Evolutionary conservation across 495 filamentous ascomycete species (phyloP).

Genomic region (Bombardia bombarda): DNA sequence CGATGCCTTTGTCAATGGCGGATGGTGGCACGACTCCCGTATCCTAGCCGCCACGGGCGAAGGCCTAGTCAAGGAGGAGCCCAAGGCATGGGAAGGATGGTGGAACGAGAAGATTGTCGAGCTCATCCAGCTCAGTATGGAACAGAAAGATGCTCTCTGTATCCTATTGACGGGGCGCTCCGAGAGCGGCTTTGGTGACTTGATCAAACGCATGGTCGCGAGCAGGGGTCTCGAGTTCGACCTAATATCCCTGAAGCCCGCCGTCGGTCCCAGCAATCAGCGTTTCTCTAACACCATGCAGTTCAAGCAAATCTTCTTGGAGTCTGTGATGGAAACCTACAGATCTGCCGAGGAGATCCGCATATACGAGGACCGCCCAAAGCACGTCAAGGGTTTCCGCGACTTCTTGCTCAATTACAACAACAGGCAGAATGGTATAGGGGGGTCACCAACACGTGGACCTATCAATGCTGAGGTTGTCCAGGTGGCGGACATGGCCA

Average conservation of each 20-base stretch:
- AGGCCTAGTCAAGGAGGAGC: slow-evolving; percentile 75
- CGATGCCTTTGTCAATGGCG: slow-evolving; percentile 73
- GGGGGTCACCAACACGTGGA: slow-evolving; percentile 35
- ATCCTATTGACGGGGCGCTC: slow-evolving; percentile 86
- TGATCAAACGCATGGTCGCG: slow-evolving; percentile 75
- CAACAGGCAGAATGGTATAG: slow-evolving; percentile 30
- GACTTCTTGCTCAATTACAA: slow-evolving; percentile 74
- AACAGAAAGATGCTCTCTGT: slow-evolving; percentile 79
- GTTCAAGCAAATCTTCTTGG: slow-evolving; percentile 81
- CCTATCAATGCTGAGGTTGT: slow-evolving; percentile 74
- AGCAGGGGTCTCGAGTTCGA: slow-evolving; percentile 81
- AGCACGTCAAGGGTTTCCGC: slow-evolving; percentile 69
- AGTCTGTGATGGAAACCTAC: slow-evolving; percentile 78
- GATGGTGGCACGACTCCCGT: slow-evolving; percentile 93
- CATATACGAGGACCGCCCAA: slow-evolving; percentile 54
- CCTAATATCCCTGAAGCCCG: slow-evolving; percentile 81
- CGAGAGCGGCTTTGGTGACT: slow-evolving; percentile 63
- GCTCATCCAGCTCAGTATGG: slow-evolving; percentile 71
- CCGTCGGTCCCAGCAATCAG: slow-evolving; percentile 68
- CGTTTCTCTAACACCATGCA: slow-evolving; percentile 68
- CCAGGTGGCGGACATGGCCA: slow-evolving; percentile 70
- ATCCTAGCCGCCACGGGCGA: slow-evolving; percentile 83
- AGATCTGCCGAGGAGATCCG: slow-evolving; percentile 69
- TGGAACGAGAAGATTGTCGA: slow-evolving; percentile 94
- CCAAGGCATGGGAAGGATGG: slow-evolving; percentile 82